A percentile compares a stretch with the other conserved stretches of the same genome.
Conservation (phyloP, 345 rosid species). For the Populus deltoides region DNA sequence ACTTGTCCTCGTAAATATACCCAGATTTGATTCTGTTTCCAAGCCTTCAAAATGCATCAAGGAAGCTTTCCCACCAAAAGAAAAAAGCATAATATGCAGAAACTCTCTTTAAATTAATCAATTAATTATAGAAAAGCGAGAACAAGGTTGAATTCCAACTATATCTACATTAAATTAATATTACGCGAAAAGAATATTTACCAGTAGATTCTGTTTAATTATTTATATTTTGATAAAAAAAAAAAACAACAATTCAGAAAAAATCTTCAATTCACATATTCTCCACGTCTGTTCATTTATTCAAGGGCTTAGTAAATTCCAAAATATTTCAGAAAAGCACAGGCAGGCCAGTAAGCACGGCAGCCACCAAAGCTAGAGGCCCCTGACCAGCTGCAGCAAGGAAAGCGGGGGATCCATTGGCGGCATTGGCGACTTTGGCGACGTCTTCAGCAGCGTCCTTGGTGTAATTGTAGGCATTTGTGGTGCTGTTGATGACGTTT, state of each 20-base stretch:
- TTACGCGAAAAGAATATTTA: too few relatives aligned
- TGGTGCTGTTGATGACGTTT: neutral
- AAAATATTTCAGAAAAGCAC: neutral
- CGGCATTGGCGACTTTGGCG: conserved; percentile 3
- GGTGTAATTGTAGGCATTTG: conserved; percentile 2
- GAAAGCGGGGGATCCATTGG: neutral
- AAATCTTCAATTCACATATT: too few relatives aligned
- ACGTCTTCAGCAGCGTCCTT: conserved; percentile 1
- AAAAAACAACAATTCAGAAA: neutral
- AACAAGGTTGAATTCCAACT: too few relatives aligned
- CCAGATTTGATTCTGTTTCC: too few relatives aligned
- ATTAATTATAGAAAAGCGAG: too few relatives aligned
- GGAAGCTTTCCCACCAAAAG: too few relatives aligned
- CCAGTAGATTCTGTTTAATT: too few relatives aligned
- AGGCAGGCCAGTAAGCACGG: neutral
- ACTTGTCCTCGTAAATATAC: too few relatives aligned
- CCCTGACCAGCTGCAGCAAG: neutral
- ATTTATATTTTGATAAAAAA: neutral
- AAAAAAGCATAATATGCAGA: too few relatives aligned
- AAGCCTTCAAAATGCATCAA: too few relatives aligned
- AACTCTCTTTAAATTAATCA: too few relatives aligned
- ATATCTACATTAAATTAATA: too few relatives aligned
- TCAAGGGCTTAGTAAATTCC: neutral
- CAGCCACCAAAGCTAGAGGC: neutral
- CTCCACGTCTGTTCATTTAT: neutral